These are phyloP conservation scores for Hemileccinum rubropunctum DNA, from an alignment of 768 basidiomycete genomes.

Conservation along the genomic window DNA sequence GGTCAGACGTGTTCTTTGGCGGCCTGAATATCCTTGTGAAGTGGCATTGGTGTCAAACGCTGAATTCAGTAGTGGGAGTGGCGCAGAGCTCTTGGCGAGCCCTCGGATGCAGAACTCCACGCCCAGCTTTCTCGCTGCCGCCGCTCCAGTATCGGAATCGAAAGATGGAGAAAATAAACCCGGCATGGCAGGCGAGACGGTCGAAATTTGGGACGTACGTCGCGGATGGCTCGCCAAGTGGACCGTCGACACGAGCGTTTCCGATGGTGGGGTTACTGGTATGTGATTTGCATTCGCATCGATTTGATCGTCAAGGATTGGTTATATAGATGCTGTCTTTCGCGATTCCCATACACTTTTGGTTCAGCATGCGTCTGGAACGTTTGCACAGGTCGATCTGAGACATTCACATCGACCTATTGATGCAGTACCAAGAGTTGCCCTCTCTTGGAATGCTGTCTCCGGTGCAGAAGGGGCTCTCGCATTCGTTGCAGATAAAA, in stretches of 20 bases:
- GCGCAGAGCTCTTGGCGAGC: constrained; percentile 24
- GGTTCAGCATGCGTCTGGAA: constrained; percentile 71
- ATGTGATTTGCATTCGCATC: constrained; percentile 13
- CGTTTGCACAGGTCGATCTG: constrained; percentile 78
- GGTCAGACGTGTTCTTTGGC: constrained; percentile 72
- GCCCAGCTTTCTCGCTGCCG: constrained; percentile 20
- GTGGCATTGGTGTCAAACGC: constrained; percentile 69
- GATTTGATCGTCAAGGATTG: not conserved
- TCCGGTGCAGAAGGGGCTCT: constrained; percentile 48
- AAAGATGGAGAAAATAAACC: constrained; percentile 16
- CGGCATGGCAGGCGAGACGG: constrained; percentile 45
- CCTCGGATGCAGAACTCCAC: constrained; percentile 25
- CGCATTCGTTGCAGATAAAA: constrained; percentile 62
- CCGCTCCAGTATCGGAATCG: constrained; percentile 7
- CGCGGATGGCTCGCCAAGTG: constrained; percentile 82
- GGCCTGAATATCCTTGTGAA: constrained; percentile 75
- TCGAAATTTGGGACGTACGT: constrained; percentile 88
- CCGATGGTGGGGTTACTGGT: constrained; percentile 79
- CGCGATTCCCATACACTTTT: constrained; percentile 69
- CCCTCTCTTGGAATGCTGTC: constrained; percentile 59
- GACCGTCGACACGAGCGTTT: constrained; percentile 60
- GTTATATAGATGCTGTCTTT: constrained; percentile 60
- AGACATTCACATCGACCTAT: constrained; percentile 61
- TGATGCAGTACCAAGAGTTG: constrained; percentile 61
- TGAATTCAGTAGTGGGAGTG: constrained; percentile 41